phyloP scores from a whole-genome alignment of 768 basidiomycete genomes.

The Naganishia vishniacii region DNA sequence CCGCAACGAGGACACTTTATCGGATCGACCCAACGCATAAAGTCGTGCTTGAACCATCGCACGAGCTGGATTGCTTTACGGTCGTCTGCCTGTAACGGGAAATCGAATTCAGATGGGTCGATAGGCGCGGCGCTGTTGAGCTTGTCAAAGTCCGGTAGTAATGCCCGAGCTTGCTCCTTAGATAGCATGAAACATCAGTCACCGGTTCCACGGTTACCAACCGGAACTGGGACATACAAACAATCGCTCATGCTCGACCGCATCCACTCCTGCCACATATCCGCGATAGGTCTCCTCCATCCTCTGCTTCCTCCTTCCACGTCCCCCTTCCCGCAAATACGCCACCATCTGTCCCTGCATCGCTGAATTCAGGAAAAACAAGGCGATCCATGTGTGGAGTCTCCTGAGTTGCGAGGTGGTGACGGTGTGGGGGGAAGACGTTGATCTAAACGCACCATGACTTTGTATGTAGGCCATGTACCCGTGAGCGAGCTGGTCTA shows the following conservation, averaged over 20 bases:
- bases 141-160: not conserved
- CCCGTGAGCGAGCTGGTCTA: not conserved
- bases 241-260: not conserved
- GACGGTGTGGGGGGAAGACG: not conserved
- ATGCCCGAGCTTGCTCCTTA: not conserved
- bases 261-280: not conserved
- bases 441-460: not conserved
- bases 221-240: not conserved
- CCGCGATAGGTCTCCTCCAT: not conserved
- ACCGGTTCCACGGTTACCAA: not conserved
- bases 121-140: not conserved
- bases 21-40: slow-evolving; percentile 51
- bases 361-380: not conserved
- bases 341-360: not conserved
- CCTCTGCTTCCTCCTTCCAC: not conserved
- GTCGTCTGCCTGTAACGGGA: slow-evolving; percentile 39
- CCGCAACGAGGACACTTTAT: slow-evolving; percentile 48
- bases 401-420: not conserved
- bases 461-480: not conserved
- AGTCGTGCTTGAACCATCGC: slow-evolving; percentile 50
- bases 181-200: not conserved
- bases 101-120: not conserved
- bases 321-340: not conserved
- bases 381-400: not conserved
- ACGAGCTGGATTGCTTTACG: slow-evolving; percentile 47